Percentiles rank a stretch among this genome's conserved stretches.
Conservation (phyloP, 1,284 basidiomycete species). For the Rhodotorula mucilaginosa region DNA sequence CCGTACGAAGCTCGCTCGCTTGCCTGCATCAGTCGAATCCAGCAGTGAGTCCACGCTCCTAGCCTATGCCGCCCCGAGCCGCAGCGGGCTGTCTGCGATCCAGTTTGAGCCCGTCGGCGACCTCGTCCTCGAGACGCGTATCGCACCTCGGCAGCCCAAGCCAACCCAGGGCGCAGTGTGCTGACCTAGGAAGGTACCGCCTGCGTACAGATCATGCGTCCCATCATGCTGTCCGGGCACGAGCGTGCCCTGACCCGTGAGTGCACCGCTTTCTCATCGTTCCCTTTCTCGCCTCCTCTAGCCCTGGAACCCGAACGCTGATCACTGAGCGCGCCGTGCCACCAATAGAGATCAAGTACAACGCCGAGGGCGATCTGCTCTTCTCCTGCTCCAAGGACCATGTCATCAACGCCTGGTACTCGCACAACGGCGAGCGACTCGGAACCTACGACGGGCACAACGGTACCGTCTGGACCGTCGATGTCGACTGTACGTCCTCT, state of each 20-base stretch:
- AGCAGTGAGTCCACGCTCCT: too few relatives aligned
- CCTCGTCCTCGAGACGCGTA: background rate
- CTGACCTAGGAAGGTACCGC: background rate
- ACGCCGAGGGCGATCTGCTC: constrained; percentile 90
- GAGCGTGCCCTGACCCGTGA: constrained; percentile 97
- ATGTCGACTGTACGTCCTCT: constrained; percentile 78
- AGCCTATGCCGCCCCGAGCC: too few relatives aligned
- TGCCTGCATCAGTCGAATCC: too few relatives aligned
- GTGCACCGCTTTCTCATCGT: constrained; percentile 55
- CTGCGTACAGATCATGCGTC: constrained; percentile 23
- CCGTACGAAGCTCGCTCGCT: too few relatives aligned
- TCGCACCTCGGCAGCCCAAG: background rate
- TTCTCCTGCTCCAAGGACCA: constrained; percentile 96
- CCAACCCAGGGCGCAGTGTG: background rate
- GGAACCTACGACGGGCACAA: constrained; percentile 97
- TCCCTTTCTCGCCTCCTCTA: background rate
- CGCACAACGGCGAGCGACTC: constrained; percentile 96
- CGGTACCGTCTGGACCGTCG: constrained; percentile 93
- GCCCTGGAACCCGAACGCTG: background rate
- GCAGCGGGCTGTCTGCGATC: too few relatives aligned
- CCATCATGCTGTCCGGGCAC: constrained; percentile 66
- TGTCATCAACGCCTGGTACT: constrained; percentile 75
- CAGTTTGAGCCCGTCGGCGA: too few relatives aligned
- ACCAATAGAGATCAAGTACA: constrained; percentile 58
- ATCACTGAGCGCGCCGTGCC: background rate